A percentile compares a stretch with the other conserved stretches of the same genome.
These are phyloP conservation scores for Phytophthora chlamydospora DNA, from an alignment of 352 stramenopile species.

Conservation along the genomic window DNA sequence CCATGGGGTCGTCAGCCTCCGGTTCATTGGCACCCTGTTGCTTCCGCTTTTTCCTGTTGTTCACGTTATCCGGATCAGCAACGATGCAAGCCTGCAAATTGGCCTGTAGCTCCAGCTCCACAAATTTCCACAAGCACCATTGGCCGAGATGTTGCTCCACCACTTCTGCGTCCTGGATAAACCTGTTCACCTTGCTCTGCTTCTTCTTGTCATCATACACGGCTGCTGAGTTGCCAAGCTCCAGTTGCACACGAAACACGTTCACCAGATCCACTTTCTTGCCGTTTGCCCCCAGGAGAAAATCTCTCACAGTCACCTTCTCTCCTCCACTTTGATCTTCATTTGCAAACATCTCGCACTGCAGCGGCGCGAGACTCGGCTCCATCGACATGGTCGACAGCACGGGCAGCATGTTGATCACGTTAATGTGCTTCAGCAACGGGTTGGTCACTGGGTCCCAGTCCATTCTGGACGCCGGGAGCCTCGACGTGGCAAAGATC, in stretches of 20 bases:
- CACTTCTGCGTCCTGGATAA: conserved; percentile 69
- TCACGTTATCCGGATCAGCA: conserved; percentile 65
- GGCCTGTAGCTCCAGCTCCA: conserved; percentile 75
- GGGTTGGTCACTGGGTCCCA: conserved; percentile 52
- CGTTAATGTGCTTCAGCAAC: conserved; percentile 65
- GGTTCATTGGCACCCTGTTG: conserved; percentile 14
- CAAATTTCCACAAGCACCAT: conserved; percentile 85
- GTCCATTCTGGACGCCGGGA: conserved; percentile 59
- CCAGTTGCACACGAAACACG: conserved; percentile 64
- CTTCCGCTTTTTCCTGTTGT: conserved; percentile 48
- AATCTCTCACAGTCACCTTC: conserved; percentile 52
- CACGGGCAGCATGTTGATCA: conserved; percentile 68
- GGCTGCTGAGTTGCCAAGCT: conserved; percentile 74
- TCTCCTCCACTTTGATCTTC: conserved; percentile 9
- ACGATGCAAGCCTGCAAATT: conserved; percentile 78
- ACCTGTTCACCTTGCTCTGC: conserved; percentile 73
- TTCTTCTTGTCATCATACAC: conserved; percentile 79
- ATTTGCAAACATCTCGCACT: conserved; percentile 60
- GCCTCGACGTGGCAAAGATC: conserved; percentile 67
- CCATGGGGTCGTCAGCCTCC: conserved; percentile 22
- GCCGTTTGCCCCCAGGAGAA: conserved; percentile 68
- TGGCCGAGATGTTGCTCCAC: conserved; percentile 68
- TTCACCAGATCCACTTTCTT: conserved; percentile 74
- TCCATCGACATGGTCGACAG: conserved; percentile 29
- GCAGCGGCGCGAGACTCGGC: conserved; percentile 43